Evolutionary conservation across 2,329 filamentous ascomycete species (phyloP).

Genomic region (Calycina herbarum): DNA sequence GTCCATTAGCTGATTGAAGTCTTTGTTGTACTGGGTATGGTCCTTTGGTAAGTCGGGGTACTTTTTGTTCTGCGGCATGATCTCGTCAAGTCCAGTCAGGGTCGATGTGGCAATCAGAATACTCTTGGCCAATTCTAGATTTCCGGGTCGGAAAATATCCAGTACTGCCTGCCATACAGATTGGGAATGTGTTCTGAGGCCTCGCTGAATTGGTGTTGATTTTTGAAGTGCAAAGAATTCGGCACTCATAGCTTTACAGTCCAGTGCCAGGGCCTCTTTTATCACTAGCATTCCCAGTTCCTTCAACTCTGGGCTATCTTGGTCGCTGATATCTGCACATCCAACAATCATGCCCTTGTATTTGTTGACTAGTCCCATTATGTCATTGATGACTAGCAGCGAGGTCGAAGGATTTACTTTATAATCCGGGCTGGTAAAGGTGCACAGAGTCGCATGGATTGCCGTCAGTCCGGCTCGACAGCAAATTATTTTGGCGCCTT

Average conservation of each 20-base stretch:
- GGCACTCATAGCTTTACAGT: constrained; percentile 67
- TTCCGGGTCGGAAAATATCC: constrained; percentile 63
- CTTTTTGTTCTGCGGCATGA: constrained; percentile 43
- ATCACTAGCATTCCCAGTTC: constrained; percentile 63
- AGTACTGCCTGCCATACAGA: constrained; percentile 78
- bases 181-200: constrained; percentile 68
- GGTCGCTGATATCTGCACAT: constrained; percentile 50
- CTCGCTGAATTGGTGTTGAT: constrained; percentile 61
- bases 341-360: constrained; percentile 61
- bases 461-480: constrained; percentile 64
- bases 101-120: constrained; percentile 61
- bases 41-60: constrained; percentile 47
- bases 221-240: constrained; percentile 67
- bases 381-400: constrained; percentile 62
- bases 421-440: constrained; percentile 54
- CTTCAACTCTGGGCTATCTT: constrained; percentile 51
- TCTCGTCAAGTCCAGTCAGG: constrained; percentile 74
- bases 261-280: constrained; percentile 65
- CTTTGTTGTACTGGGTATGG: constrained; percentile 75
- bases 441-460: constrained; percentile 55
- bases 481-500: constrained; percentile 59
- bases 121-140: constrained; percentile 71
- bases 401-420: constrained; percentile 51
- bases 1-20: constrained; percentile 61
- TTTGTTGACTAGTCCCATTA: constrained; percentile 64